These are phyloP conservation scores for Rhinocladiella mackenziei DNA, from an alignment of 2,329 filamentous ascomycete genomes.

Conservation along the genomic window DNA sequence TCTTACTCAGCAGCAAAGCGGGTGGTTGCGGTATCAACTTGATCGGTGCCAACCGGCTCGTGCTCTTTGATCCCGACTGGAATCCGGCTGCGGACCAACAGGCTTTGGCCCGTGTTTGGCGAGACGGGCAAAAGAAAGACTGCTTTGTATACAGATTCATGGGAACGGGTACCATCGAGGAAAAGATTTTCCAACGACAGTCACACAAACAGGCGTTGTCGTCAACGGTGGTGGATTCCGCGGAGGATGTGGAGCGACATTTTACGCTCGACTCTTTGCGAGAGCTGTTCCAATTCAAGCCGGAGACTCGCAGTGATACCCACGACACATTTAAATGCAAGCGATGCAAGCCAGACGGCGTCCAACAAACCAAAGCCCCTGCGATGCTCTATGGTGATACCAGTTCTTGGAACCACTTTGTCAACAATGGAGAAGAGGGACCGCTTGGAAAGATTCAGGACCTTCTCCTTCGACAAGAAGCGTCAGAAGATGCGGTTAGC, in stretches of 20 bases:
- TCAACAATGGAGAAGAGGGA: conserved; percentile 65
- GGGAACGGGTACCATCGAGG: conserved; percentile 93
- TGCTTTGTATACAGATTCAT: conserved; percentile 99
- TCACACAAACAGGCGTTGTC: conserved; percentile 97
- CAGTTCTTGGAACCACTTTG: conserved; percentile 98
- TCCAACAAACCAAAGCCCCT: conserved; percentile 81
- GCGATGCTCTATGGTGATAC: conserved; percentile 97
- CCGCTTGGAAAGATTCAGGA: conserved; percentile 82
- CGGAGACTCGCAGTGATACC: conserved; percentile 82
- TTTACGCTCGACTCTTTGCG: conserved; percentile 87
- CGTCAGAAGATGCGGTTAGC: conserved; percentile 72
- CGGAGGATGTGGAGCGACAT: conserved; percentile 94
- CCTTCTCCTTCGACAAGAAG: conserved; percentile 81
- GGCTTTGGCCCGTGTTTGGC: conserved; percentile 94
- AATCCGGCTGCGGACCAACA: conserved; percentile 97
- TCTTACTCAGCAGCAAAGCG: conserved; percentile 93
- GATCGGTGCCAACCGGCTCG: conserved; percentile 88
- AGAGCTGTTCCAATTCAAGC: conserved; percentile 89
- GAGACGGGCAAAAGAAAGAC: conserved; percentile 98
- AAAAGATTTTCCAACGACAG: conserved; percentile 98
- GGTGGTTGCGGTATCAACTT: conserved; percentile 95
- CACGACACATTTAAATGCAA: conserved; percentile 99
- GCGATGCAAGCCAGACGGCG: conserved; percentile 81
- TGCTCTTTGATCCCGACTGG: conserved; percentile 97
- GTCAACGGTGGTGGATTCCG: conserved; percentile 91